Conservation (phyloP, 2,329 filamentous ascomycete genomes). For the Penicillium hesseltinei region DNA sequence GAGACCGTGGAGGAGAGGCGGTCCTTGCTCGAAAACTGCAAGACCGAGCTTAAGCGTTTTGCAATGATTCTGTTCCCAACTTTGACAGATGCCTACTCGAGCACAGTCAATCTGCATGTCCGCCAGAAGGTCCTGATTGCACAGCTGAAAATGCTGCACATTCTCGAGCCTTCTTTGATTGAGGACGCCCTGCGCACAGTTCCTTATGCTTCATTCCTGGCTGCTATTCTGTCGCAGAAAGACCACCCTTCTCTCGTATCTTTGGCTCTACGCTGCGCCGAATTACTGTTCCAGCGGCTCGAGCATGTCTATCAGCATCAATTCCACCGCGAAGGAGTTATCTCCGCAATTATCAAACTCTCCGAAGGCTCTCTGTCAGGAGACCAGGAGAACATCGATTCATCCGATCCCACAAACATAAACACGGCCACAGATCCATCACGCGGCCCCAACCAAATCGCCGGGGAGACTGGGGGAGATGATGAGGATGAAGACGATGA, state of each 20-base stretch:
- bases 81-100: constrained; percentile 93
- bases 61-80: constrained; percentile 91
- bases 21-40: constrained; percentile 78
- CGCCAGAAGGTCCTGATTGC: constrained; percentile 92
- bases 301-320: constrained; percentile 91
- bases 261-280: constrained; percentile 82
- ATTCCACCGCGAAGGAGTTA: constrained; percentile 94
- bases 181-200: constrained; percentile 82
- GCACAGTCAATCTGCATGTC: constrained; percentile 91
- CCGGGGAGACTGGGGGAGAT: constrained; percentile 30
- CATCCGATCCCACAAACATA: neutral
- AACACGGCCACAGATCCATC: constrained; percentile 13
- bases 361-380: constrained; percentile 49
- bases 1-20: constrained; percentile 73
- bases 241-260: constrained; percentile 87
- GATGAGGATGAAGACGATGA: constrained; percentile 50
- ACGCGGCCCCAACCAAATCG: neutral
- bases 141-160: constrained; percentile 97
- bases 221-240: constrained; percentile 91
- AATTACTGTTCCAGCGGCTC: constrained; percentile 79
- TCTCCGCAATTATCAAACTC: constrained; percentile 82
- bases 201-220: constrained; percentile 92
- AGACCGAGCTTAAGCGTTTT: constrained; percentile 83
- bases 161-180: constrained; percentile 80
- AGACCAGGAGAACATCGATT: constrained; percentile 20